Evolutionary conservation across 208 protist genomes (phyloP).

Genomic region (Crithidia expoeki): DNA sequence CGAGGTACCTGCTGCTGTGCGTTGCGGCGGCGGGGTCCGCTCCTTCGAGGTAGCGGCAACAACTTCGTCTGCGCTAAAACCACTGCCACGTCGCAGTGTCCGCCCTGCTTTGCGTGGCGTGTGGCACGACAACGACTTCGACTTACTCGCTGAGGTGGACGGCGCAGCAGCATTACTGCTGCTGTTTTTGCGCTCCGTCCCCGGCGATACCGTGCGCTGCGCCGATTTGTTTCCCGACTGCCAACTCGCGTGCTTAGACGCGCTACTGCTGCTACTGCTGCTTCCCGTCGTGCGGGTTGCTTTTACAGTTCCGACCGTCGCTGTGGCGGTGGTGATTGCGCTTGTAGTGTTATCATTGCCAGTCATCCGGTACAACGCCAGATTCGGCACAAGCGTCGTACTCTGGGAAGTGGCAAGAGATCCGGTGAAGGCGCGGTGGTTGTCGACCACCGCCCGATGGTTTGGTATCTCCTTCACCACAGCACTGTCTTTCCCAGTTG

Average conservation of each 20-base stretch:
- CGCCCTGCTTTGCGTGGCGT: constrained; percentile 7
- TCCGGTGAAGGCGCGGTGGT: background rate
- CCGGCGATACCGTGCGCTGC: constrained; percentile 5
- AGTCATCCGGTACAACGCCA: constrained; percentile 1
- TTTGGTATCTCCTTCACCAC: constrained; percentile 7
- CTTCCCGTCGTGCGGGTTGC: background rate
- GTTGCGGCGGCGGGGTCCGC: background rate
- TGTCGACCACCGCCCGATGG: background rate
- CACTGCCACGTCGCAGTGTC: background rate
- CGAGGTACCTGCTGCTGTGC: background rate
- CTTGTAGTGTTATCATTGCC: background rate
- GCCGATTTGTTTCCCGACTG: background rate
- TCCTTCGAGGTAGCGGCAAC: background rate
- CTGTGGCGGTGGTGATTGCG: background rate
- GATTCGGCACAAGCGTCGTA: constrained; percentile 8
- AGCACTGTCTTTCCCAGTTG: background rate
- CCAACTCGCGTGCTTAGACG: background rate
- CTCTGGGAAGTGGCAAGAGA: background rate
- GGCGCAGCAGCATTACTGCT: background rate
- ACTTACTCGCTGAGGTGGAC: background rate
- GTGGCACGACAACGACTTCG: constrained; percentile 1
- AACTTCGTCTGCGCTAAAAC: background rate
- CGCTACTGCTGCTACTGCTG: background rate
- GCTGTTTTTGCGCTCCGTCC: background rate
- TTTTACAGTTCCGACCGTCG: no score